Evolutionary conservation across 1,139 yeast genomes (phyloP), one percentile per base, ranked within the genome.

Genomic region (Debaryomycetaceae sp.): DNA sequence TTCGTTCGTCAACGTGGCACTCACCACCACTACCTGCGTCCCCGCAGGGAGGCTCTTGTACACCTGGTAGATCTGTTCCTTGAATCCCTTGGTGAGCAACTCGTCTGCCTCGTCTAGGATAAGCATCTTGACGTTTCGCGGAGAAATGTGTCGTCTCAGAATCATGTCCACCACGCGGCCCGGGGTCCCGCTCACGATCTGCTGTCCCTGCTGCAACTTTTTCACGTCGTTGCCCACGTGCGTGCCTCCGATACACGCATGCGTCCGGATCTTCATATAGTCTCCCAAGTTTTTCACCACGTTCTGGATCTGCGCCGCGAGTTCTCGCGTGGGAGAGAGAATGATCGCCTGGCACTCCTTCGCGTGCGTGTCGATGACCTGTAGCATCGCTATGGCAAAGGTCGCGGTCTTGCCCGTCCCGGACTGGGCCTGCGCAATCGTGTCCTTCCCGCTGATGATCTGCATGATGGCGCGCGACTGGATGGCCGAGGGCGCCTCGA

Each of bases 381-480:
- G 86, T 32, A 90, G 61, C 78, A 83, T 79, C 8, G 95, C 95
- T 33, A 90, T 85, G 12, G 95, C 71, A 51, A 90, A 90, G 0
- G 98, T 90, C 14, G 97, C 98, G 0, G 98, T 90, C 53, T 90
- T 90, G 47, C 98, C 98, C 1, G 98, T 90, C 37, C 98, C 98
- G 4, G 95, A 83, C 52, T 90, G 98, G 8, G 97, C 96, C 55
- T 90, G 98, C 15, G 97, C 97, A 36, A 90, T 83, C 3, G 90
- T 82, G 51, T 90, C 98, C 44, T 78, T 71, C 4, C 96, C 97
- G 30, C 78, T 71, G 31, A 87, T 85, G 37, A 87, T 86, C 48
- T 87, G 97, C 58, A 81, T 71, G 33, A 90, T 90, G 22, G 96
- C 98, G 43, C 97, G 66, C 25, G 93, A 82, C 55, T 90, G 98